phyloP scores from a whole-genome alignment of 1,284 basidiomycete species.

The Polyporus tsugae region DNA sequence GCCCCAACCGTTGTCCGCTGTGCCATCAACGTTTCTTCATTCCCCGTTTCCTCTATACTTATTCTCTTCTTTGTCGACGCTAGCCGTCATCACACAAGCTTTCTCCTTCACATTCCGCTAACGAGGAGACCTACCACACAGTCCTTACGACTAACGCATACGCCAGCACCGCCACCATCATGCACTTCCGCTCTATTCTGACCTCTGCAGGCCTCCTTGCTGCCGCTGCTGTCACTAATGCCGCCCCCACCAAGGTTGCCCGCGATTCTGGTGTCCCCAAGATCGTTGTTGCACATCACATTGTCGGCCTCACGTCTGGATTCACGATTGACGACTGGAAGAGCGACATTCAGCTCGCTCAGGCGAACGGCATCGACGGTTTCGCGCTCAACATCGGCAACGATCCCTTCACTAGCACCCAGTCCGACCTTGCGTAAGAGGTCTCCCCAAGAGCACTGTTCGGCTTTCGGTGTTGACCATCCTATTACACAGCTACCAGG shows the following conservation, averaged over 20 bases:
- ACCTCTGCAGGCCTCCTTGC: slow-evolving; percentile 28
- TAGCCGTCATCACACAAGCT: slow-evolving; percentile 24
- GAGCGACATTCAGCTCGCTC: slow-evolving; percentile 64
- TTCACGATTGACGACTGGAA: slow-evolving; percentile 67
- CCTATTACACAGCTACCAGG: slow-evolving; percentile 51
- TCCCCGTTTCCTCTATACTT: slow-evolving; percentile 29
- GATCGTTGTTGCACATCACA: slow-evolving; percentile 71
- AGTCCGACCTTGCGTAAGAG: slow-evolving; percentile 69
- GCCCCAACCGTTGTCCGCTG: slow-evolving; percentile 28
- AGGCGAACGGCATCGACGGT: slow-evolving; percentile 67
- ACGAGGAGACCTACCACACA: slow-evolving; percentile 16
- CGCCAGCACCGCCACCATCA: slow-evolving; percentile 10
- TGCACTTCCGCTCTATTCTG: slow-evolving; percentile 28
- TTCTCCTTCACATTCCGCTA: slow-evolving; percentile 3
- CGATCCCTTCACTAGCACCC: slow-evolving; percentile 67
- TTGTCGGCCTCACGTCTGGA: slow-evolving; percentile 74
- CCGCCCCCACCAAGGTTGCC: slow-evolving; percentile 23
- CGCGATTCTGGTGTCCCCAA: slow-evolving; percentile 44
- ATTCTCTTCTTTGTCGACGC: slow-evolving; percentile 30
- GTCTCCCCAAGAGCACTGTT: slow-evolving; percentile 32
- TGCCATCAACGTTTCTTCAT: slow-evolving; percentile 23
- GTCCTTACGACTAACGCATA: slow-evolving; percentile 27
- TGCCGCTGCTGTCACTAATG: slow-evolving; percentile 29
- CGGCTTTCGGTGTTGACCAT: not conserved
- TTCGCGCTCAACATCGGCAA: slow-evolving; percentile 74